Evolutionary conservation across 768 basidiomycete genomes (phyloP).

Genomic region (Russula compacta): DNA sequence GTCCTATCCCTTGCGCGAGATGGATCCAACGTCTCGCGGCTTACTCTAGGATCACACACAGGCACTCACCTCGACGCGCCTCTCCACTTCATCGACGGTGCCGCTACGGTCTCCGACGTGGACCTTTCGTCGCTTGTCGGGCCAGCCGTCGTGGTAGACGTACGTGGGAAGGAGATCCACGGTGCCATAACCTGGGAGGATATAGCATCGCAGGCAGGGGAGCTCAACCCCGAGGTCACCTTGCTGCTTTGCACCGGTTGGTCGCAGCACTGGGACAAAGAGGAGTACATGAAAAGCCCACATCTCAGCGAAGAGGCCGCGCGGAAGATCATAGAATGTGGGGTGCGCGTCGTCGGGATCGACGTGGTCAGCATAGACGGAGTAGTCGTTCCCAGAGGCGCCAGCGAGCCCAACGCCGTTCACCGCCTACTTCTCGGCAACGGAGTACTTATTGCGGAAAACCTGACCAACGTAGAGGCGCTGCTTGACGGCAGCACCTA

Average conservation of each 20-base stretch:
- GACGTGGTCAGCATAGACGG: slow-evolving; percentile 66
- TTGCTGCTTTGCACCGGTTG: slow-evolving; percentile 50
- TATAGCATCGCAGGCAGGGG: slow-evolving; percentile 30
- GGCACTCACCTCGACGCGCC: slow-evolving; percentile 80
- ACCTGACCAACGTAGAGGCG: slow-evolving; percentile 45
- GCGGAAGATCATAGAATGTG: slow-evolving; percentile 36
- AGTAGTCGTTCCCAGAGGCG: slow-evolving; percentile 26
- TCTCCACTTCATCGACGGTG: slow-evolving; percentile 55
- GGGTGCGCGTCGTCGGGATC: slow-evolving; percentile 49
- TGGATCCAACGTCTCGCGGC: slow-evolving; percentile 41
- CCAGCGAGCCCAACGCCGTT: slow-evolving; percentile 32
- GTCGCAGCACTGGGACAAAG: slow-evolving; percentile 35
- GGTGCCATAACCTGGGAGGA: slow-evolving; percentile 48
- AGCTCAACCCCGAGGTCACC: slow-evolving; percentile 34
- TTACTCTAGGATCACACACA: slow-evolving; percentile 59
- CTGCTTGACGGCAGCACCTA: slow-evolving; percentile 30
- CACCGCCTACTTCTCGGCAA: slow-evolving; percentile 53
- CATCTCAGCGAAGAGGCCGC: slow-evolving; percentile 51
- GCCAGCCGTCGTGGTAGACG: slow-evolving; percentile 46
- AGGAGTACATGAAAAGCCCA: slow-evolving; percentile 39
- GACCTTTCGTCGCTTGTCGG: slow-evolving; percentile 45
- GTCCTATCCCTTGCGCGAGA: slow-evolving; percentile 35
- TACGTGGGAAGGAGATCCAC: slow-evolving; percentile 36
- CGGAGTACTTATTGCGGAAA: slow-evolving; percentile 63
- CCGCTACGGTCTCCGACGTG: slow-evolving; percentile 49